Conservation (phyloP, 345 rosid genomes). For the Xanthoceras sorbifolium region DNA sequence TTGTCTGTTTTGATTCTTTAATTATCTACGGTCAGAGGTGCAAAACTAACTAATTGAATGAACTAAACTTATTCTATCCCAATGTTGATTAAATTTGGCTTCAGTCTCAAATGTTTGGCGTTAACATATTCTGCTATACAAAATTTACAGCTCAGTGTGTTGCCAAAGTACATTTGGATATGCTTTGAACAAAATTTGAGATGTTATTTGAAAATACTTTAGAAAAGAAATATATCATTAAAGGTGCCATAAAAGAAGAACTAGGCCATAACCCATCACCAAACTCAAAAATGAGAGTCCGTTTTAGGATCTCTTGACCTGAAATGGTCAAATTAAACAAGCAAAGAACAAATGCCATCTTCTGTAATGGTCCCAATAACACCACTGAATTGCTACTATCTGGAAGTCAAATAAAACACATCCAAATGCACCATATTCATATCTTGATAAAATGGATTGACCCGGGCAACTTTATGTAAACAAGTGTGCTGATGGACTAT, state of each 20-base stretch:
- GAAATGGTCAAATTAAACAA: neutral
- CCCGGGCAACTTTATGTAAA: neutral
- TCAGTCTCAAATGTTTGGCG: neutral
- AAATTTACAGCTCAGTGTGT: neutral
- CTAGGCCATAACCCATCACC: neutral
- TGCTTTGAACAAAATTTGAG: neutral
- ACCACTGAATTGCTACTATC: neutral
- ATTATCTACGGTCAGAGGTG: neutral
- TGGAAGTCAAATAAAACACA: conserved; percentile 6
- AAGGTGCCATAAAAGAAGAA: neutral
- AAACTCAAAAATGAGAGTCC: neutral
- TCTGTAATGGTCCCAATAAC: neutral
- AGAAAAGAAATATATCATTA: neutral
- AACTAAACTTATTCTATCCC: neutral
- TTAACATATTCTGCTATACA: neutral
- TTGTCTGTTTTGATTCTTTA: neutral
- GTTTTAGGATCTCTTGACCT: neutral
- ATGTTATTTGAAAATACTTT: neutral
- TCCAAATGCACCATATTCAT: neutral
- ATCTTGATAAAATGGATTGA: neutral
- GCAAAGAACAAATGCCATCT: neutral
- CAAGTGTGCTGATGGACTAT: neutral
- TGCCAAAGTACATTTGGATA: neutral
- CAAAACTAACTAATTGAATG: neutral
- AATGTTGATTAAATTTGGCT: neutral